These are phyloP conservation scores for Globisporangium camurandrum DNA, from an alignment of 352 stramenopile species.

Conservation along the genomic window DNA sequence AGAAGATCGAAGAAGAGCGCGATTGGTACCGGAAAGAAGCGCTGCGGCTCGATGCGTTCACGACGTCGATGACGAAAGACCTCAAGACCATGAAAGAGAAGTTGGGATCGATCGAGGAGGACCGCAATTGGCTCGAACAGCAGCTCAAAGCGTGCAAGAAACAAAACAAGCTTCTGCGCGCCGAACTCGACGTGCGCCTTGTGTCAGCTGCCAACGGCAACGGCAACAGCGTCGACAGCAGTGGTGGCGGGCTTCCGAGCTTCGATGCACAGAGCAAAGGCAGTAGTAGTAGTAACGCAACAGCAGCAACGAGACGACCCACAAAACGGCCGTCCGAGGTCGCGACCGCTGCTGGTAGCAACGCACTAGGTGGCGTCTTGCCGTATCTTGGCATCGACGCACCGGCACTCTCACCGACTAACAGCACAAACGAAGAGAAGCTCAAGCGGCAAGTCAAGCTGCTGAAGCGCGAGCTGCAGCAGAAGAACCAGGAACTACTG, in stretches of 20 bases:
- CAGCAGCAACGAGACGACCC: conserved; percentile 9
- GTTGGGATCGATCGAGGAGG: conserved; percentile 85
- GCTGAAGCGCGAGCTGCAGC: conserved; percentile 62
- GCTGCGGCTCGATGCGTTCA: conserved; percentile 86
- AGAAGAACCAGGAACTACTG: conserved; percentile 48
- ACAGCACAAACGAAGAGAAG: conserved; percentile 52
- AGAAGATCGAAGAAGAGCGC: conserved; percentile 91
- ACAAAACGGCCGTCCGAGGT: conserved; percentile 9
- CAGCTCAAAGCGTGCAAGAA: conserved; percentile 93
- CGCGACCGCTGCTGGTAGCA: neutral
- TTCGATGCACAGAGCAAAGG: conserved; percentile 25
- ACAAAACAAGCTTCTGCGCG: conserved; percentile 89
- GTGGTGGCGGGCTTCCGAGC: conserved; percentile 19
- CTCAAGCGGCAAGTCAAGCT: conserved; percentile 54
- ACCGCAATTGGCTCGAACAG: conserved; percentile 88
- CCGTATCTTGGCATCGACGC: conserved; percentile 29
- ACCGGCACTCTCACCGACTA: conserved; percentile 6
- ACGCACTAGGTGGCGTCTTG: conserved; percentile 9
- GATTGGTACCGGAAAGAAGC: conserved; percentile 92
- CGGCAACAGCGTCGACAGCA: conserved; percentile 21
- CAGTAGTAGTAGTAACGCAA: neutral
- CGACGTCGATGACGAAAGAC: conserved; percentile 88
- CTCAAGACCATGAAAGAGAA: conserved; percentile 91
- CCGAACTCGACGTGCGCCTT: conserved; percentile 66
- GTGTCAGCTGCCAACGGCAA: conserved; percentile 19